These are phyloP conservation scores for Yamadazyma tumulicola DNA, from an alignment of 805 yeast species.

Conservation along the genomic window DNA sequence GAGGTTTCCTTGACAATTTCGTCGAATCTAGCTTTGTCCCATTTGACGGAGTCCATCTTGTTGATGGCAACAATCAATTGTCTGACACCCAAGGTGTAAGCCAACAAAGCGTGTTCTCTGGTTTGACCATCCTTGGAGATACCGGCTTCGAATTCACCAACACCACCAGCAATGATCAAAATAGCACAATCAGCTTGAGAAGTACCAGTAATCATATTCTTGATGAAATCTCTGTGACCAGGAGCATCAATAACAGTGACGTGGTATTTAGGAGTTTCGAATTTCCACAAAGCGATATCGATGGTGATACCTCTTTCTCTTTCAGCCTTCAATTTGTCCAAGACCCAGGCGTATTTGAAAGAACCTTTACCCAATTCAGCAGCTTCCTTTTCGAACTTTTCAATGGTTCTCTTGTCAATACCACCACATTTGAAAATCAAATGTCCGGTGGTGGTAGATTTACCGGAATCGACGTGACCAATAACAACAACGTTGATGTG, in stretches of 20 bases:
- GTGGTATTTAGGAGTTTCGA: constrained; percentile 85
- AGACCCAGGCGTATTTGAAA: constrained; percentile 31
- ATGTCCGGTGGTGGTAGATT: constrained; percentile 98
- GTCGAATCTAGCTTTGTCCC: constrained; percentile 78
- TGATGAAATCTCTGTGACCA: constrained; percentile 95
- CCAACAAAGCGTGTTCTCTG: constrained; percentile 90
- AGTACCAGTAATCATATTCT: constrained; percentile 94
- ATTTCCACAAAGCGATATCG: constrained; percentile 89
- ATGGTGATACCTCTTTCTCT: constrained; percentile 97
- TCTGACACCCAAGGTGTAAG: constrained; percentile 84
- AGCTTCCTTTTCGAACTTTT: constrained; percentile 77
- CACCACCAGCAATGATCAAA: constrained; percentile 59
- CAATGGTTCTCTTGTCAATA: constrained; percentile 97
- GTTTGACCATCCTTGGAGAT: constrained; percentile 94
- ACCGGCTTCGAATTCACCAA: constrained; percentile 55
- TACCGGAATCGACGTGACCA: constrained; percentile 99
- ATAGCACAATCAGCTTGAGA: constrained; percentile 87
- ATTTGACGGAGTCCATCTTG: constrained; percentile 93
- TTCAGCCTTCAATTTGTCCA: constrained; percentile 86
- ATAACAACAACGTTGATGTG: constrained; percentile 99
- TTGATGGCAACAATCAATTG: constrained; percentile 87
- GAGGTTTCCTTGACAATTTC: constrained; percentile 75
- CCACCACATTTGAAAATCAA: constrained; percentile 99
- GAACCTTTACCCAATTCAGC: constrained; percentile 97
- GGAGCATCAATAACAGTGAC: constrained; percentile 94